Conservation (phyloP, 2,329 filamentous ascomycete species). For the Helicocarpus griseus region DNA sequence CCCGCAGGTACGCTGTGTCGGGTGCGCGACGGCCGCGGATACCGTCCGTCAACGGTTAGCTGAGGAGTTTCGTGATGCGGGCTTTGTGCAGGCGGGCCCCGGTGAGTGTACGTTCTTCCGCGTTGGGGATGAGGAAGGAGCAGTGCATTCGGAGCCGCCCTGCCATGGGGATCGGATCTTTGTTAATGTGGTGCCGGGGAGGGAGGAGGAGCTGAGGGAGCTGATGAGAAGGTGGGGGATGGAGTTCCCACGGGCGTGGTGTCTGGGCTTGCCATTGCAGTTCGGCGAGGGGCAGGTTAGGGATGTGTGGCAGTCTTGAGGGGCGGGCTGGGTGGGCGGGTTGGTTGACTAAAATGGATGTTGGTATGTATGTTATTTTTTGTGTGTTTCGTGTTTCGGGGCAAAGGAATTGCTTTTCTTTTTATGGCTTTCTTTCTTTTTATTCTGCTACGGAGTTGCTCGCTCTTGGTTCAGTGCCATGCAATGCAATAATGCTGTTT, state of each 20-base stretch:
- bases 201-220: conserved; percentile 19
- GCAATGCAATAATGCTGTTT: no score
- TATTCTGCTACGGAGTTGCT: not conserved
- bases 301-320: conserved; percentile 8
- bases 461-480: no score
- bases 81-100: conserved; percentile 3
- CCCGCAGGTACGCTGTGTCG: conserved; percentile 34
- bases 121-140: conserved; percentile 1
- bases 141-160: not conserved
- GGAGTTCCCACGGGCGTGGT: conserved; percentile 19
- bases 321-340: not conserved
- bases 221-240: conserved; percentile 26
- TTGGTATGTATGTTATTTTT: not conserved
- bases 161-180: conserved; percentile 23
- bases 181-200: conserved; percentile 28
- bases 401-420: no score
- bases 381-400: not conserved
- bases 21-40: conserved; percentile 36
- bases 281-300: conserved; percentile 8
- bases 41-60: conserved; percentile 29
- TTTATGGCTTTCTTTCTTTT: not conserved
- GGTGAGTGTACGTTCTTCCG: conserved; percentile 1
- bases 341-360: not conserved
- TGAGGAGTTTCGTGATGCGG: conserved; percentile 14
- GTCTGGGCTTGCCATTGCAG: conserved; percentile 14